Evolutionary conservation across 257 asterid species (phyloP).

Genomic region (Gardenia jasminoides): DNA sequence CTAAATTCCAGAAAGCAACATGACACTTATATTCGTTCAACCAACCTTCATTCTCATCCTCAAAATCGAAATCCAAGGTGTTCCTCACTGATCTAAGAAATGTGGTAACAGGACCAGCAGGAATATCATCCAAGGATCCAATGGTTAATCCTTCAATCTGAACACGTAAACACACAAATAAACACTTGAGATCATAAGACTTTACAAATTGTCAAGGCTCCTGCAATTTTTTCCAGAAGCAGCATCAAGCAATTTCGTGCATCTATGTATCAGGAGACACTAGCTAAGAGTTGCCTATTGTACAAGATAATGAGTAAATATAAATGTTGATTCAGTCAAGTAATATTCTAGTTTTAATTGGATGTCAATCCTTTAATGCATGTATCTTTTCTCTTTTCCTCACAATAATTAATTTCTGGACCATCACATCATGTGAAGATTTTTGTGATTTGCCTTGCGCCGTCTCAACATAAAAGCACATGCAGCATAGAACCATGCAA

Average conservation of each 20-base stretch:
- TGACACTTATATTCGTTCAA: neutral
- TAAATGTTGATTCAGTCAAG: neutral
- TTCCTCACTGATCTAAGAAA: slow-evolving; percentile 77
- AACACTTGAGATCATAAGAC: neutral
- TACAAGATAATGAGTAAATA: neutral
- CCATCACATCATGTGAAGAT: neutral
- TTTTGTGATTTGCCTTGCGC: neutral
- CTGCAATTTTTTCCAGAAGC: neutral
- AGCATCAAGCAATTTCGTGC: neutral
- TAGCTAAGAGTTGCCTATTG: neutral
- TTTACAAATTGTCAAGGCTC: slow-evolving; percentile 1
- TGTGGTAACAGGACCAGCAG: slow-evolving; percentile 68
- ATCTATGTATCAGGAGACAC: neutral
- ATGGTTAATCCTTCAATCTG: slow-evolving; percentile 77
- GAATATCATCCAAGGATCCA: slow-evolving; percentile 91
- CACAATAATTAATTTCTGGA: neutral
- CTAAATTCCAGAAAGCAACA: neutral
- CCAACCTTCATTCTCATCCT: slow-evolving; percentile 93
- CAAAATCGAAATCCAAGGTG: slow-evolving; percentile 89
- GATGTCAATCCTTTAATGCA: neutral
- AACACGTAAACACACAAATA: slow-evolving; percentile 17
- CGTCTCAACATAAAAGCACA: neutral
- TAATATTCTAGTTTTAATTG: neutral
- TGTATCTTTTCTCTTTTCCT: neutral
- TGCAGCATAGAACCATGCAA: neutral